phyloP scores from a whole-genome alignment of 1,139 yeast genomes.

The Diutina mesorugosa region DNA sequence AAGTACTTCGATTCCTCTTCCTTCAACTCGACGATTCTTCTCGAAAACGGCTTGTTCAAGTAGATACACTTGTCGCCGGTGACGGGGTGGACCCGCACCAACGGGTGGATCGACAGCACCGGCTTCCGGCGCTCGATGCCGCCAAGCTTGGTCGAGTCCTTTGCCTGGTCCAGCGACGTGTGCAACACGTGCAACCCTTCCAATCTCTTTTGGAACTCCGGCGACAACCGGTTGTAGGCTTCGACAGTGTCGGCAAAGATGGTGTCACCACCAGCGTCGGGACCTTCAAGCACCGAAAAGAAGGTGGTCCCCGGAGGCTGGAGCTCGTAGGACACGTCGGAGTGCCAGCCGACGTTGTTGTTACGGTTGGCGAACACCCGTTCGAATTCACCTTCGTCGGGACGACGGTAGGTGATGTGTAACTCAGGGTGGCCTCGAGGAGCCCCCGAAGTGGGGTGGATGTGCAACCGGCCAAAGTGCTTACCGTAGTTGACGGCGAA shows the following conservation, averaged over 20 bases:
- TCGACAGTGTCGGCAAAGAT: conserved; percentile 51
- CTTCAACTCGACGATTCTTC: conserved; percentile 52
- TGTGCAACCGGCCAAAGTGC: conserved; percentile 57
- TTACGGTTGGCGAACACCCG: conserved; percentile 19
- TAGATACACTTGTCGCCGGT: conserved; percentile 47
- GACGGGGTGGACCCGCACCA: conserved; percentile 59
- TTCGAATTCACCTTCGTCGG: conserved; percentile 18
- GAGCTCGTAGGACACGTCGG: conserved; percentile 57
- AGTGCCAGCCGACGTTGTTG: conserved; percentile 36
- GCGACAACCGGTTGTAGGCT: conserved; percentile 59
- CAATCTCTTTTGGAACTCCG: conserved; percentile 40
- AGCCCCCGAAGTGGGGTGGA: conserved; percentile 64
- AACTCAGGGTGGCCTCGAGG: conserved; percentile 48
- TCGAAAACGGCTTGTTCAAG: conserved; percentile 48
- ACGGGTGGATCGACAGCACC: conserved; percentile 47
- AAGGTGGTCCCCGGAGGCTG: conserved; percentile 62
- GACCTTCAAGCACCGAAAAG: conserved; percentile 47
- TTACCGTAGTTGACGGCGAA: conserved; percentile 42
- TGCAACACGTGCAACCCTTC: conserved; percentile 50
- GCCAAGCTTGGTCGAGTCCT: conserved; percentile 38
- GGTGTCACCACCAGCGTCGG: conserved; percentile 67
- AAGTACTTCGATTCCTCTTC: conserved; percentile 49
- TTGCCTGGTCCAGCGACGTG: conserved; percentile 55
- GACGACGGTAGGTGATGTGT: conserved; percentile 47
- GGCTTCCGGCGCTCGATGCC: conserved; percentile 54